A percentile compares a stretch with the other conserved stretches of the same genome.
Evolutionary conservation across 116 monocot species (phyloP).

Genomic region (Phalaenopsis hybrid): DNA sequence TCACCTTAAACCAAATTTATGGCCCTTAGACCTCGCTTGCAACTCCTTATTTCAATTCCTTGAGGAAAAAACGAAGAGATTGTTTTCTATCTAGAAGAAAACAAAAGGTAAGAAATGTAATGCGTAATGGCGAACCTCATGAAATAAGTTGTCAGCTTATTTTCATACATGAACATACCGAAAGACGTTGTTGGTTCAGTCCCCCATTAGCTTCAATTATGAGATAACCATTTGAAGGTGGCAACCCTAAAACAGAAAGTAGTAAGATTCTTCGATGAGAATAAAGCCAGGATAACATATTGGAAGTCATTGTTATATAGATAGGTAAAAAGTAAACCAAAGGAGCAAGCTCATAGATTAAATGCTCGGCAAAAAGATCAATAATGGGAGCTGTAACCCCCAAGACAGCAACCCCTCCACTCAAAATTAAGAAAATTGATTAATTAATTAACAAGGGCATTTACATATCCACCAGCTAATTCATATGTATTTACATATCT

Average conservation of each 20-base stretch:
- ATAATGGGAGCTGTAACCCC: neutral
- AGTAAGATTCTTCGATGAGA: constrained; percentile 3
- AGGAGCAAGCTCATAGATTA: neutral
- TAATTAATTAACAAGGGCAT: neutral
- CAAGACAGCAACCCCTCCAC: neutral
- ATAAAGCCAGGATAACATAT: neutral
- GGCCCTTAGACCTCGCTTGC: no score
- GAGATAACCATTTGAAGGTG: constrained; percentile 81
- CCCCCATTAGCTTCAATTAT: constrained; percentile 99
- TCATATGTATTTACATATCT: no score
- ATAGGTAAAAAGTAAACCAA: neutral
- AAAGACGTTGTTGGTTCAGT: constrained; percentile 91
- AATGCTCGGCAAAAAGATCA: neutral
- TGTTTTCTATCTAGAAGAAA: neutral
- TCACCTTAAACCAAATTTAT: no score
- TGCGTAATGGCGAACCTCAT: neutral
- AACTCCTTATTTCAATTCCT: neutral
- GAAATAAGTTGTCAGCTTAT: neutral
- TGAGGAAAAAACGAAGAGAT: neutral
- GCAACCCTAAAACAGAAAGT: constrained; percentile 40
- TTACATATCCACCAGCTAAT: no score
- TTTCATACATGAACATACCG: constrained; percentile 38
- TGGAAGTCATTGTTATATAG: neutral
- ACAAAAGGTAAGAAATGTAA: neutral
- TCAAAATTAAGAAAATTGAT: neutral